phyloP scores from a whole-genome alignment of 768 basidiomycete species.

The Paxillus ammoniavirescens region DNA sequence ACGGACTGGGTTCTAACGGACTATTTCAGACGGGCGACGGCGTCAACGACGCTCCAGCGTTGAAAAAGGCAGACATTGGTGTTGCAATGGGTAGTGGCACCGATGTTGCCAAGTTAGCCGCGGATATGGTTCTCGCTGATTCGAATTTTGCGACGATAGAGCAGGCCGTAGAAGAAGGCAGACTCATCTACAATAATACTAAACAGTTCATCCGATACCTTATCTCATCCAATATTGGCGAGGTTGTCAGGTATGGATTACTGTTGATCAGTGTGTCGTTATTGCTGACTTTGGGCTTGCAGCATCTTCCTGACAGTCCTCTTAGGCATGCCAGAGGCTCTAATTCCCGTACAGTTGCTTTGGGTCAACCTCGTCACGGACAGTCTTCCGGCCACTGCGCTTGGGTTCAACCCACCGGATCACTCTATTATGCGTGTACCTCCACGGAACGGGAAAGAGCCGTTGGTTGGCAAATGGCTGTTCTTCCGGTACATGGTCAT shows the following conservation, averaged over 20 bases:
- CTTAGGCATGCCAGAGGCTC: slow-evolving; percentile 98
- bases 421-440: slow-evolving; percentile 96
- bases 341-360: slow-evolving; percentile 96
- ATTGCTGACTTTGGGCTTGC: slow-evolving; percentile 12
- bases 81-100: slow-evolving; percentile 99
- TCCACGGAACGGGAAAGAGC: slow-evolving; percentile 86
- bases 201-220: slow-evolving; percentile 99
- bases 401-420: slow-evolving; percentile 97
- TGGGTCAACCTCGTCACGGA: slow-evolving; percentile 99
- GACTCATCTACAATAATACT: slow-evolving; percentile 98
- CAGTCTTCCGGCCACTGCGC: slow-evolving; percentile 92
- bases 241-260: slow-evolving; percentile 73
- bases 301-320: slow-evolving; percentile 96
- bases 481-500: slow-evolving; percentile 96
- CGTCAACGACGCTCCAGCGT: slow-evolving; percentile 95
- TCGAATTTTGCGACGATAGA: slow-evolving; percentile 99
- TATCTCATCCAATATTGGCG: slow-evolving; percentile 97
- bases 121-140: slow-evolving; percentile 97
- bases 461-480: slow-evolving; percentile 88
- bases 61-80: slow-evolving; percentile 97
- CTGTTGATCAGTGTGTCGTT: not conserved
- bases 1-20: slow-evolving; percentile 8
- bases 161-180: slow-evolving; percentile 93
- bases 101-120: slow-evolving; percentile 96
- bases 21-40: slow-evolving; percentile 82